These are phyloP conservation scores for Linnemannia exigua DNA, from an alignment of 192 early-diverging fungal species.

Conservation along the genomic window DNA sequence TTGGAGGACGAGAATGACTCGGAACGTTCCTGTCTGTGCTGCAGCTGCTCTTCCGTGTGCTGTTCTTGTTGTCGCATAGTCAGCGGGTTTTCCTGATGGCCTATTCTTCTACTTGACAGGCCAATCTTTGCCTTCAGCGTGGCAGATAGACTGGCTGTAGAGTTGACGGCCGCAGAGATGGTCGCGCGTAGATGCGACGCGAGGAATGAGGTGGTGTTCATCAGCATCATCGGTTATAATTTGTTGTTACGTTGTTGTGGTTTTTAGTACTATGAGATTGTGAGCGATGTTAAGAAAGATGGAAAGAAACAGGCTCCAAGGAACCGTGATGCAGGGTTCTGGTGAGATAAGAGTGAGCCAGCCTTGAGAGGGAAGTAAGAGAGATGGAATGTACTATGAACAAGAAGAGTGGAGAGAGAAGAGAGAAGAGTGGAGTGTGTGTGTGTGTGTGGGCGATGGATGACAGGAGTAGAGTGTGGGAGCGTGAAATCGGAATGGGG, in stretches of 20 bases:
- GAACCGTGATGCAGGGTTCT: background rate
- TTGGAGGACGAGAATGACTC: background rate
- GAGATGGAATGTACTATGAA: background rate
- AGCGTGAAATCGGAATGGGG: background rate
- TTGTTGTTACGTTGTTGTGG: background rate
- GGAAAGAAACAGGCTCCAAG: background rate
- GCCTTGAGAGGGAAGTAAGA: background rate
- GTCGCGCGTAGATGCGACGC: constrained; percentile 38
- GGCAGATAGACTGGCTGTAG: constrained; percentile 19
- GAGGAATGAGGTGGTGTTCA: constrained; percentile 52
- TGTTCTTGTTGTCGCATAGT: background rate
- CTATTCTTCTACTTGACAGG: background rate
- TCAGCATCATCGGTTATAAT: constrained; percentile 23
- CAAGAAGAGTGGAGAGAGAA: background rate
- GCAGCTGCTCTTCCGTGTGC: background rate
- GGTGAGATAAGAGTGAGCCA: background rate
- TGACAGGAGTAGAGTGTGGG: background rate
- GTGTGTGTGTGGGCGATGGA: background rate
- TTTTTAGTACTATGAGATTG: background rate
- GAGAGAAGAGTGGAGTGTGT: background rate
- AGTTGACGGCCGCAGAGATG: constrained; percentile 38
- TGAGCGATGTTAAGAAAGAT: background rate
- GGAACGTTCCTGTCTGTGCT: background rate
- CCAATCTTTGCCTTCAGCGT: constrained; percentile 43
- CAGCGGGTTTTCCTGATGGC: background rate